A percentile compares a stretch with the other conserved stretches of the same genome.
Conservation (phyloP, 257 asterid species). For the Ehretia macrophylla region DNA sequence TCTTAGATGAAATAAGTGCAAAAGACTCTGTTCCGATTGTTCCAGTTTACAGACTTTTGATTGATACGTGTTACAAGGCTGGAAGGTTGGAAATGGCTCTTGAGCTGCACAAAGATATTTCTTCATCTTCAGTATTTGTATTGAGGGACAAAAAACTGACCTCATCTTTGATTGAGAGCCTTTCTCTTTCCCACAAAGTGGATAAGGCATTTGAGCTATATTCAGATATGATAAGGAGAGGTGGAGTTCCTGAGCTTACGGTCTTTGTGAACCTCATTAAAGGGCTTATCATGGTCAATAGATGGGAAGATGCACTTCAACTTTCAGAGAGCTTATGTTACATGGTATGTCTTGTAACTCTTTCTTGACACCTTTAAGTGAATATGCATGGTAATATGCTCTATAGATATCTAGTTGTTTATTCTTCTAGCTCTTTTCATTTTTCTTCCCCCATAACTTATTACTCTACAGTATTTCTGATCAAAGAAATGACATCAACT, state of each 20-base stretch:
- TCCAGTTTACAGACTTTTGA: constrained; percentile 65
- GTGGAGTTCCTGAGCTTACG: constrained; percentile 55
- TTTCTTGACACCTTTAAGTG: too few relatives aligned
- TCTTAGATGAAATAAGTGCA: constrained; percentile 57
- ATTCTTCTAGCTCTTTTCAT: too few relatives aligned
- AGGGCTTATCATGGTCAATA: constrained; percentile 53
- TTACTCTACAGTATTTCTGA: too few relatives aligned
- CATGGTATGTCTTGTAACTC: constrained; percentile 30
- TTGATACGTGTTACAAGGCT: constrained; percentile 68
- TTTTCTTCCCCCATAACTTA: too few relatives aligned
- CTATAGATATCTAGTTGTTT: too few relatives aligned
- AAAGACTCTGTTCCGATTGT: constrained; percentile 44
- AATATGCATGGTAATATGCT: too few relatives aligned
- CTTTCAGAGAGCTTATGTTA: constrained; percentile 65
- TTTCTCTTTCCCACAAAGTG: constrained; percentile 44
- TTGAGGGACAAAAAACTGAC: constrained; percentile 31
- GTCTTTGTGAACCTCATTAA: constrained; percentile 57
- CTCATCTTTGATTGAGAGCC: constrained; percentile 59
- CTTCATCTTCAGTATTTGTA: constrained; percentile 30
- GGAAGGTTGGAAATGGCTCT: constrained; percentile 75
- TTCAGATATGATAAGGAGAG: constrained; percentile 47
- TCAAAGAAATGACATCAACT: too few relatives aligned
- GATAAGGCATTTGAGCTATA: constrained; percentile 69
- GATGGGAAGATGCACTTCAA: constrained; percentile 74
- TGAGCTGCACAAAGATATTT: constrained; percentile 59